Evolutionary conservation across 805 yeast genomes (phyloP).

Genomic region (Pichia nakasei): DNA sequence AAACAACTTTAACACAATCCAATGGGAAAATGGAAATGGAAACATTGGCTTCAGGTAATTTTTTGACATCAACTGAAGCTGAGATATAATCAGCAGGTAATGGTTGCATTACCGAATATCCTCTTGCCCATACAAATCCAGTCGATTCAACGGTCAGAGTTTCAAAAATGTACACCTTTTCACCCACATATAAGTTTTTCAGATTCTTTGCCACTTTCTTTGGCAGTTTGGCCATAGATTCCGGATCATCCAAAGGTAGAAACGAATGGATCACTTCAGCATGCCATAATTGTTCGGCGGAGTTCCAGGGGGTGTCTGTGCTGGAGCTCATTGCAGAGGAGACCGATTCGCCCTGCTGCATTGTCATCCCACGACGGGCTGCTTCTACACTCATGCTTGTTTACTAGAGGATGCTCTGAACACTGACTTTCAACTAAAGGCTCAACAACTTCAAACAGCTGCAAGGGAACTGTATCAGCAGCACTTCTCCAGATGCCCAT

Average conservation of each 20-base stretch:
- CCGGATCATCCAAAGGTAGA: not conserved
- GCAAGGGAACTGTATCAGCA: too few relatives aligned
- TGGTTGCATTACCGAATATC: slow-evolving; percentile 61
- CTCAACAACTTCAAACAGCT: too few relatives aligned
- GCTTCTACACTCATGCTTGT: not conserved
- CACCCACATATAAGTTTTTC: slow-evolving; percentile 11
- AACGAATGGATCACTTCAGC: slow-evolving; percentile 7
- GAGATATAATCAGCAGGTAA: slow-evolving; percentile 60
- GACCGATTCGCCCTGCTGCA: not conserved
- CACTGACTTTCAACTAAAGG: too few relatives aligned
- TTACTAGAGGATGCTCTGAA: too few relatives aligned
- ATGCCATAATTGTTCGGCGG: not conserved
- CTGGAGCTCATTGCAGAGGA: not conserved
- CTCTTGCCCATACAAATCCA: slow-evolving; percentile 66
- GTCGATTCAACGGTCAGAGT: slow-evolving; percentile 4
- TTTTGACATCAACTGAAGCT: slow-evolving; percentile 51
- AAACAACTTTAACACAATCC: slow-evolving; percentile 39
- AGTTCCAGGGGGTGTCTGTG: not conserved
- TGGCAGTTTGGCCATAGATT: not conserved
- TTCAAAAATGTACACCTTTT: slow-evolving; percentile 11
- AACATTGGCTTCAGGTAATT: slow-evolving; percentile 48
- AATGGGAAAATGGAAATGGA: slow-evolving; percentile 55
- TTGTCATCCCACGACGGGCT: not conserved
- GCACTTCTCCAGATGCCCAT: too few relatives aligned
- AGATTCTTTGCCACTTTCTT: slow-evolving; percentile 1